Percentiles rank a stretch among this genome's conserved stretches.
phyloP scores from a whole-genome alignment of 176 grass and related monocot species.

The Carex parvula region DNA sequence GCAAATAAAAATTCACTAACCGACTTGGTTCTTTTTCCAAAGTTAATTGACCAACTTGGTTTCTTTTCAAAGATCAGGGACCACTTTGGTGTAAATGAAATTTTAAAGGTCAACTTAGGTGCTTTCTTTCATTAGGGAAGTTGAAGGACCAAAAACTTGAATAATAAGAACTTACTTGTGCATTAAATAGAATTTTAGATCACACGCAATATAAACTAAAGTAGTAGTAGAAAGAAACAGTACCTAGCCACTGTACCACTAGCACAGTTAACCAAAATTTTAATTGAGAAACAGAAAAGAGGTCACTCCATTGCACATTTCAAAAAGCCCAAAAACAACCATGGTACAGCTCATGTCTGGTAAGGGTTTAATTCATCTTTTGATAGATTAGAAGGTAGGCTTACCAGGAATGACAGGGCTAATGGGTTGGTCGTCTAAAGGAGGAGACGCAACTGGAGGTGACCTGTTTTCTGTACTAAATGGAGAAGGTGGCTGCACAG shows the following conservation, averaged over 20 bases:
- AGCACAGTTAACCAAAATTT: constrained; percentile 8
- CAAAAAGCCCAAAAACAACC: not conserved
- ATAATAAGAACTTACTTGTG: not conserved
- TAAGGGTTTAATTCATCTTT: not conserved
- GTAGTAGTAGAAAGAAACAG: not conserved
- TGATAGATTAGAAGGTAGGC: not conserved
- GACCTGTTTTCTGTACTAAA: constrained; percentile 32
- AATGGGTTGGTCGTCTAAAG: constrained; percentile 39
- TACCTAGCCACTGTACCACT: not conserved
- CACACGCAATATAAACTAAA: not conserved
- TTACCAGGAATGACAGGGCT: constrained; percentile 53
- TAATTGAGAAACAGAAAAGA: not conserved
- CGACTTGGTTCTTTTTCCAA: not conserved
- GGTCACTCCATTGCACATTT: not conserved
- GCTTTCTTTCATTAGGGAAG: not conserved
- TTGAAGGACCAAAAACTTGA: not conserved
- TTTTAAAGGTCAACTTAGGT: not conserved
- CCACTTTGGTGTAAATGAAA: not conserved
- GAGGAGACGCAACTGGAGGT: constrained; percentile 30
- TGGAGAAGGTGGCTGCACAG: constrained; percentile 44
- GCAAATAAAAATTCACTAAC: not conserved
- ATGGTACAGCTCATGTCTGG: not conserved
- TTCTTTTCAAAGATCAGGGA: not conserved
- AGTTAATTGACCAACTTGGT: not conserved
- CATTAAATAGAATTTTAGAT: not conserved